Evolutionary conservation across 306 rosid species (phyloP).

Genomic region (Vicia sativa): DNA sequence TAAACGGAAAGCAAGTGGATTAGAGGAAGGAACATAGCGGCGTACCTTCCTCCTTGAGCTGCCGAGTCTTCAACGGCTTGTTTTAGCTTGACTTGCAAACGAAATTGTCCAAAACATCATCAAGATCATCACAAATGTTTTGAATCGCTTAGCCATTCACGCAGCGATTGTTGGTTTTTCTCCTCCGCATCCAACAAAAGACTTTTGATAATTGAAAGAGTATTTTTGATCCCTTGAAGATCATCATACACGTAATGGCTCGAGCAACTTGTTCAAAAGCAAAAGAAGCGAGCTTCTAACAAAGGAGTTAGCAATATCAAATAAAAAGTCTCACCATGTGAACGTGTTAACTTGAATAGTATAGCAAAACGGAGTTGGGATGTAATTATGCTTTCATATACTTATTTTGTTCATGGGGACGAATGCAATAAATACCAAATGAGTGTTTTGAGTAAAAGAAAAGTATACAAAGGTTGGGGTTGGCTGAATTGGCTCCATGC

Average conservation of each 20-base stretch:
- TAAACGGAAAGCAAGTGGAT: not conserved
- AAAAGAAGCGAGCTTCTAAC: not conserved
- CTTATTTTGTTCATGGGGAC: no score
- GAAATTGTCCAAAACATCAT: not conserved
- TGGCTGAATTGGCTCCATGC: not conserved
- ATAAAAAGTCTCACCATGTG: not conserved
- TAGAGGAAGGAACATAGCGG: not conserved
- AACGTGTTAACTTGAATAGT: not conserved
- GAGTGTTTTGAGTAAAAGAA: no score
- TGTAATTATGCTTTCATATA: not conserved
- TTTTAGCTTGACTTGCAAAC: not conserved
- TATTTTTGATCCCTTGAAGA: not conserved
- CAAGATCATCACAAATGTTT: not conserved
- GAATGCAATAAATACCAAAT: no score
- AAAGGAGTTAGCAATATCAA: not conserved
- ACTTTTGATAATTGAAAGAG: not conserved
- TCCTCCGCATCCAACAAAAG: not conserved
- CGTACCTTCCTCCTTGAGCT: not conserved
- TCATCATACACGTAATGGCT: not conserved
- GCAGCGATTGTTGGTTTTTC: not conserved
- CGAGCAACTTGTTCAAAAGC: not conserved
- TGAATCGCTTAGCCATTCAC: not conserved
- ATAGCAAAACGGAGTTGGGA: not conserved
- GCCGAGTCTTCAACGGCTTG: not conserved
- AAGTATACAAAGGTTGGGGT: not conserved